Base-by-base conservation (phyloP, 768 basidiomycete species). In the Lactarius sanguifluus region DNA sequence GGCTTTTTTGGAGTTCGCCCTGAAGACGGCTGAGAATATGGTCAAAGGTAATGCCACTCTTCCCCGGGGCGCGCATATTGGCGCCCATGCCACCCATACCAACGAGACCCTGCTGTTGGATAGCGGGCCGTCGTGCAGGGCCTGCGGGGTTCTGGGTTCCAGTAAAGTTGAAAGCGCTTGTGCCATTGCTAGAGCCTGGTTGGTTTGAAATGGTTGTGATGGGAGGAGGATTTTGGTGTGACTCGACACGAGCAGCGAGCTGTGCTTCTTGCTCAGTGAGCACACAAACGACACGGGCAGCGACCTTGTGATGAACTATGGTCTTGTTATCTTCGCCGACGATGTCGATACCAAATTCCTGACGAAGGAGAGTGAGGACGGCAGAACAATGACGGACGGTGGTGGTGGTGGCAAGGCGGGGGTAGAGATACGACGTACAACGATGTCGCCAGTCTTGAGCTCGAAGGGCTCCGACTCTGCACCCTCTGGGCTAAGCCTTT, bases 261-360 rank as follows among this genome's bases (percentile, higher is more conserved):
- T 85, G 87, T 1, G 86, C 90, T 73, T 99, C 97, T 66, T 93
- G 91, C 50, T 94, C 89, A 0, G 82, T 85, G 71, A 96, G 89
- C 5, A 98, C 86, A 72, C 96, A 95, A 61, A 92, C 84, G 41
- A 95, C 94, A 34, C 93, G 91, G 5, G 96, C 95, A 12, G 97
- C 94, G 61, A 98, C 97, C 77, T 99, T 98, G 80, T 98, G 96
- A 78, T 99, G 97, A 58, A 98, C 89, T 64, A 98, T 95, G 2
- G 93, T 96, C 78, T 92, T 92, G 82, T 96, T 97, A 81, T 99
- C 97, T 73, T 99, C 97, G 69, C 93, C 92, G 62, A 97, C 92
- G 69, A 99, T 99, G 79, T 98, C 97, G 73, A 98, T 99, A 64
- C 97, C 97, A 76, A 97, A 98, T 88, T 98, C 96, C 95, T 96